phyloP scores from a whole-genome alignment of 176 grass and related monocot species.

The Oryza punctata region DNA sequence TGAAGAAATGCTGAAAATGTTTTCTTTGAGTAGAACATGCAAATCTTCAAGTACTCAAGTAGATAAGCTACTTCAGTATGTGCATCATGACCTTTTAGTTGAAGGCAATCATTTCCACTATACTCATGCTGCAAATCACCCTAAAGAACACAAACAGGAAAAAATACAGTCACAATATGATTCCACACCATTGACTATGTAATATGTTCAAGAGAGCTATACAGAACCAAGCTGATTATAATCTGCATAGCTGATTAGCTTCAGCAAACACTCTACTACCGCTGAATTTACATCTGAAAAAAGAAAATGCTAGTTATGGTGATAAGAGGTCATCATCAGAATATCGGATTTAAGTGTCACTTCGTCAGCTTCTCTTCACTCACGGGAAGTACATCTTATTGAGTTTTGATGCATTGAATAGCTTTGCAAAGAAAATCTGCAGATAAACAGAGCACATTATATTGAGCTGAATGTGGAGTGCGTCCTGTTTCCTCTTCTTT shows the following conservation, averaged over 20 bases:
- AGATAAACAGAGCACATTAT: neutral
- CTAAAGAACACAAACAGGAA: constrained; percentile 30
- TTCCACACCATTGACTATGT: neutral
- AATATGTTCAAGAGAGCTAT: neutral
- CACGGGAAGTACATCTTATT: neutral
- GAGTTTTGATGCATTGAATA: neutral
- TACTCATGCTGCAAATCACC: constrained; percentile 72
- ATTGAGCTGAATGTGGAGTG: neutral
- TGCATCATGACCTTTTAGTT: constrained; percentile 66
- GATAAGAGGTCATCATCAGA: neutral
- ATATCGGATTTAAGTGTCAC: neutral
- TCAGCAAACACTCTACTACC: neutral
- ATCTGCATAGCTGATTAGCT: neutral
- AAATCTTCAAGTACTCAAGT: constrained; percentile 74
- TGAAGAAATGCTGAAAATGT: constrained; percentile 74
- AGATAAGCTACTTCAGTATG: constrained; percentile 62
- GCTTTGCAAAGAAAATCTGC: neutral
- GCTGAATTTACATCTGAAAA: neutral
- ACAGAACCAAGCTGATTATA: neutral
- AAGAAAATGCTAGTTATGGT: neutral
- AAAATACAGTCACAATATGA: constrained; percentile 10
- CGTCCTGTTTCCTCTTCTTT: neutral
- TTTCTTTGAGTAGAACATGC: constrained; percentile 89
- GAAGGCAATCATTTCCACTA: constrained; percentile 64
- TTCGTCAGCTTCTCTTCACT: neutral